Evolutionary conservation across 805 yeast genomes (phyloP), one percentile per base, ranked within the genome.

Genomic region (Phaffomyces antillensis): DNA sequence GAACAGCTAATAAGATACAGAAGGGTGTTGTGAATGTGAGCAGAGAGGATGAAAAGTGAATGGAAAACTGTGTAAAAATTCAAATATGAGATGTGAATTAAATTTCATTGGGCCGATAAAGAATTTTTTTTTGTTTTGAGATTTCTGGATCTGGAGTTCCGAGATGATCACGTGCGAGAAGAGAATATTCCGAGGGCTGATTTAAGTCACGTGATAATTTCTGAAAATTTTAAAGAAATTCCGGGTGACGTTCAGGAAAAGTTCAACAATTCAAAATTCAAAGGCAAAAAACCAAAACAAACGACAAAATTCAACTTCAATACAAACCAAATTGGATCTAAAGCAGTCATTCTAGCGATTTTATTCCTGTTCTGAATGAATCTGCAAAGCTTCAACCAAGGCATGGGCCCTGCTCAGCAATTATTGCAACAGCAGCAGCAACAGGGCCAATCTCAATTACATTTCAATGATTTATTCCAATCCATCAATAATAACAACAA

Each of bases 371-470:
- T 15, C 34, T 44, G 33, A 24, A 52, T 50, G 55, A 52, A 54
- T 48, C 47, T 56, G 52, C 61, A 52, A 48, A 54, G 55, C 41
- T 55, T 46, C 44, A 60, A 45, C 24, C 52, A 48, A 50, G 59
- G 57, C 36, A 37, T 55, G 31, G 53, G 51, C 20, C 57, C 59
- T 34, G 58, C 52, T 4, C 60, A 55, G 44, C 62, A 55, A 45
- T 40, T 53, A 25, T 47, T 47, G 39, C 60, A 54, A n/a, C 59
- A 56, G 37, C 54, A 49, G 20, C 62, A 54, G 37, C 52, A 44
- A 36, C 52, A 44, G 31, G 40, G 47, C 37, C 48, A 38, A 35
- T 38, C 50, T 11, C 58, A 48, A 35, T 46, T 50, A 34, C 57
- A 50, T 32, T 54, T 52, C 48, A 52, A 49, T 37, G 61, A 59